Conservation (phyloP, 225 moss, liverwort and hornwort species). For the Sphagnum tenellum region DNA sequence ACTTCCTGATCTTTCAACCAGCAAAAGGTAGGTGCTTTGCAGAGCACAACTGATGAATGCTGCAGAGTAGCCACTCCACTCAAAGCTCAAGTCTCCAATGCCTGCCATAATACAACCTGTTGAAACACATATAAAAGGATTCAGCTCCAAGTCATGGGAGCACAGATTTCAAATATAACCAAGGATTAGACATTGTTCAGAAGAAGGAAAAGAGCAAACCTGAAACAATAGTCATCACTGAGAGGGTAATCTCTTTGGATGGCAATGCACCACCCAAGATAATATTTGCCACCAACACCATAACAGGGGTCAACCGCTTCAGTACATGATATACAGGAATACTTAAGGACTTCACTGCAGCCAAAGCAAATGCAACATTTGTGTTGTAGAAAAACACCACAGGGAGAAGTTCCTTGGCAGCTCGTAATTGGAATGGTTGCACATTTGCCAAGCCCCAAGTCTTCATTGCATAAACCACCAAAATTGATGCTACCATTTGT, state of each 20-base stretch:
- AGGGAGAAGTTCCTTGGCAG: conserved; percentile 38
- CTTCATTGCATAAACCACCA: conserved; percentile 45
- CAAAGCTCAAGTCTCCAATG: background rate
- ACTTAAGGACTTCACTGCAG: conserved; percentile 46
- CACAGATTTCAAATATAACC: conserved; percentile 38
- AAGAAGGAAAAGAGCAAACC: conserved; percentile 10
- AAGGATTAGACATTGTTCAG: background rate
- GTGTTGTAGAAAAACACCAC: conserved; percentile 59
- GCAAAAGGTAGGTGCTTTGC: conserved; percentile 24
- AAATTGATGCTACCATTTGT: conserved; percentile 55
- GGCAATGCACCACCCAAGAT: conserved; percentile 36
- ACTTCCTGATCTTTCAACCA: conserved; percentile 45
- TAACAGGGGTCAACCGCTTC: conserved; percentile 57
- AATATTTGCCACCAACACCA: conserved; percentile 42
- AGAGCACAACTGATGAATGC: conserved; percentile 21
- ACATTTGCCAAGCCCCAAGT: conserved; percentile 34
- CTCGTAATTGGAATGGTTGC: conserved; percentile 50
- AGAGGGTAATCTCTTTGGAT: conserved; percentile 38
- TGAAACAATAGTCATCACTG: conserved; percentile 48
- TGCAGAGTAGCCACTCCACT: conserved; percentile 5
- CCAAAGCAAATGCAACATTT: conserved; percentile 56
- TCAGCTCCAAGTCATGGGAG: background rate
- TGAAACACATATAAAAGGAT: too few relatives aligned
- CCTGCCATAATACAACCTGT: background rate
- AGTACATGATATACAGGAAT: conserved; percentile 57